These are phyloP conservation scores for Myxozyma neglecta DNA, from an alignment of 805 yeast species.

Conservation along the genomic window DNA sequence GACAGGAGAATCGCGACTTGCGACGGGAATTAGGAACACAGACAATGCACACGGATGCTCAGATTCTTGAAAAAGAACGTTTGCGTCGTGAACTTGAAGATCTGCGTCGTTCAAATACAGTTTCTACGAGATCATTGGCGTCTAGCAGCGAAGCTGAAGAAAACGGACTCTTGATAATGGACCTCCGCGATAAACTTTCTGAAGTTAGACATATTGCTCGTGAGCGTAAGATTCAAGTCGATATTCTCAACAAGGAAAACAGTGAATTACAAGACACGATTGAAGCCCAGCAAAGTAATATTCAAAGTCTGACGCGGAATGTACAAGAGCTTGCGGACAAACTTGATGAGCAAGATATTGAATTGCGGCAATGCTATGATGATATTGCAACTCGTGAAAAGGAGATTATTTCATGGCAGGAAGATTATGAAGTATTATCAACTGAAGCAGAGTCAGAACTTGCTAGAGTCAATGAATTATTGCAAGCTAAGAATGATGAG, in stretches of 20 bases:
- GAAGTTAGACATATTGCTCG: slow-evolving; percentile 26
- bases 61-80: slow-evolving; percentile 20
- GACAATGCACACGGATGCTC: slow-evolving; percentile 12
- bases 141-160: slow-evolving; percentile 15
- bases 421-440: slow-evolving; percentile 26
- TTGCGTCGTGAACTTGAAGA: slow-evolving; percentile 26
- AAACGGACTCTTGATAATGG: slow-evolving; percentile 15
- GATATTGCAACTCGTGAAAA: slow-evolving; percentile 22
- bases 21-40: slow-evolving; percentile 27
- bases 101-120: slow-evolving; percentile 13
- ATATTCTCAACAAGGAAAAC: slow-evolving; percentile 25
- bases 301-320: slow-evolving; percentile 15
- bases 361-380: slow-evolving; percentile 11
- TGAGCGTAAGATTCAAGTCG: slow-evolving; percentile 30
- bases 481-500: slow-evolving; percentile 12
- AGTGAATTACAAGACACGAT: slow-evolving; percentile 25
- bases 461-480: slow-evolving; percentile 18
- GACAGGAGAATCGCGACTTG: slow-evolving; percentile 26
- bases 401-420: slow-evolving; percentile 30
- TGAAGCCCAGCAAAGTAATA: slow-evolving; percentile 13
- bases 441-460: slow-evolving; percentile 28
- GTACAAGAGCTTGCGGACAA: slow-evolving; percentile 8
- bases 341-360: slow-evolving; percentile 14
- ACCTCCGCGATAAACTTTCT: slow-evolving; percentile 19
- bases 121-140: slow-evolving; percentile 7